A percentile compares a stretch with the other conserved stretches of the same genome.
These are phyloP conservation scores for Nyssa sinensis DNA, from an alignment of 148 eudicot species.

Conservation along the genomic window DNA sequence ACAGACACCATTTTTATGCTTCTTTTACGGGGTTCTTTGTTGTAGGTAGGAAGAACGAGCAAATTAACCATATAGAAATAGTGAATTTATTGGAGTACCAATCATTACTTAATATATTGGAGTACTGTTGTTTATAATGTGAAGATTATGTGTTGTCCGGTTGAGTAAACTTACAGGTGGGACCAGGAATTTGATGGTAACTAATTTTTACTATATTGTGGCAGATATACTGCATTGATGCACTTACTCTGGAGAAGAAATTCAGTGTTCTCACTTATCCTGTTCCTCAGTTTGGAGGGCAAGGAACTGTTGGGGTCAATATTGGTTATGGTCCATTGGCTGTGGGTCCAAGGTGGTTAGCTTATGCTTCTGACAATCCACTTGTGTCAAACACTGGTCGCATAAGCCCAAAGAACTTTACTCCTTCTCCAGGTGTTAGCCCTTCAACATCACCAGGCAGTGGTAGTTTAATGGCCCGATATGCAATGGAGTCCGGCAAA, in stretches of 20 bases:
- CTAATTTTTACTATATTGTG: not conserved
- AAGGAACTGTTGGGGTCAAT: conserved; percentile 30
- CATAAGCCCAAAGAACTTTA: conserved; percentile 39
- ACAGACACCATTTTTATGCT: not conserved
- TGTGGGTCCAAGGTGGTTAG: conserved; percentile 51
- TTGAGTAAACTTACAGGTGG: not conserved
- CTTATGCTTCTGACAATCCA: conserved; percentile 39
- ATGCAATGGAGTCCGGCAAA: conserved; percentile 48
- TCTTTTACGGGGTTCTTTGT: not conserved
- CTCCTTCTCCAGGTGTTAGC: conserved; percentile 34
- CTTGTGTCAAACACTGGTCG: conserved; percentile 28
- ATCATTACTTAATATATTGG: not conserved
- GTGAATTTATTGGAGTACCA: not conserved
- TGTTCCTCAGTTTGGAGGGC: conserved; percentile 35
- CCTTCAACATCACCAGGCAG: conserved; percentile 34
- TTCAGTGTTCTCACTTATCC: conserved; percentile 46
- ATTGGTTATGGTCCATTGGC: conserved; percentile 51
- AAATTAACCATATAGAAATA: not conserved
- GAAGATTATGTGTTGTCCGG: not conserved
- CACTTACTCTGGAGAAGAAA: conserved; percentile 34
- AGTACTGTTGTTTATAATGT: not conserved
- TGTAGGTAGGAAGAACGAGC: not conserved
- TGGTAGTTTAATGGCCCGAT: conserved; percentile 39
- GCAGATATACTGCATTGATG: conserved; percentile 48
- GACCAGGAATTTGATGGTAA: not conserved